Percentiles rank a stretch among this genome's conserved stretches.
These are phyloP conservation scores for Trichoderma hamatum DNA, from an alignment of 2,329 filamentous ascomycete genomes.

Conservation along the genomic window DNA sequence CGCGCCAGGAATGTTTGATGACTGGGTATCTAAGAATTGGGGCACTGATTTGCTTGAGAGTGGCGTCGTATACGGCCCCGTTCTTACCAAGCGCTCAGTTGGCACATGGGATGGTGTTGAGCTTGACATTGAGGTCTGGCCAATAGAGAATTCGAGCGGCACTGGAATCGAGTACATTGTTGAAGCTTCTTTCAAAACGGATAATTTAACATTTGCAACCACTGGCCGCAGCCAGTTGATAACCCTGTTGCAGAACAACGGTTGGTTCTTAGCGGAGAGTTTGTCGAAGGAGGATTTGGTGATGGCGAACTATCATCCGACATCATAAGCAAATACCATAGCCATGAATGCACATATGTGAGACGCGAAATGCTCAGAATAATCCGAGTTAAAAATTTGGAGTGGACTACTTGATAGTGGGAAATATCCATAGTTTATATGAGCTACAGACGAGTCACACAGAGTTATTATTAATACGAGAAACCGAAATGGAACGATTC, in stretches of 20 bases:
- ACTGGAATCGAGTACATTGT: constrained; percentile 16
- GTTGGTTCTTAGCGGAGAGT: constrained; percentile 17
- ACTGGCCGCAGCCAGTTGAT: constrained; percentile 5
- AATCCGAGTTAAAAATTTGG: not conserved
- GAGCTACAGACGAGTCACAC: no score
- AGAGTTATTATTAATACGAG: no score
- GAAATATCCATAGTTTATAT: no score
- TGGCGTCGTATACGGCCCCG: constrained; percentile 1
- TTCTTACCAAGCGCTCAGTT: constrained; percentile 17
- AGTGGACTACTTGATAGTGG: not conserved
- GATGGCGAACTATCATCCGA: constrained; percentile 17
- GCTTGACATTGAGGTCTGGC: constrained; percentile 19
- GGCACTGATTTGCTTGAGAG: constrained; percentile 13
- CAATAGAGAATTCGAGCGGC: not conserved
- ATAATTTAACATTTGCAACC: not conserved
- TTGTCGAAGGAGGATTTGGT: constrained; percentile 15
- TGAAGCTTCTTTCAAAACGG: constrained; percentile 13
- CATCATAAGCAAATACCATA: not conserved
- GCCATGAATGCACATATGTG: not conserved
- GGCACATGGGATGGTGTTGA: constrained; percentile 6
- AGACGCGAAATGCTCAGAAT: not conserved
- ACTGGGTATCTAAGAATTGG: constrained; percentile 9
- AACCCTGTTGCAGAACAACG: not conserved
- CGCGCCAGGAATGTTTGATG: constrained; percentile 8
- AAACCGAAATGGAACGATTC: no score